Evolutionary conservation across 164 flowering plant genomes (phyloP).

Genomic region (grape (Vitis vinifera)): DNA sequence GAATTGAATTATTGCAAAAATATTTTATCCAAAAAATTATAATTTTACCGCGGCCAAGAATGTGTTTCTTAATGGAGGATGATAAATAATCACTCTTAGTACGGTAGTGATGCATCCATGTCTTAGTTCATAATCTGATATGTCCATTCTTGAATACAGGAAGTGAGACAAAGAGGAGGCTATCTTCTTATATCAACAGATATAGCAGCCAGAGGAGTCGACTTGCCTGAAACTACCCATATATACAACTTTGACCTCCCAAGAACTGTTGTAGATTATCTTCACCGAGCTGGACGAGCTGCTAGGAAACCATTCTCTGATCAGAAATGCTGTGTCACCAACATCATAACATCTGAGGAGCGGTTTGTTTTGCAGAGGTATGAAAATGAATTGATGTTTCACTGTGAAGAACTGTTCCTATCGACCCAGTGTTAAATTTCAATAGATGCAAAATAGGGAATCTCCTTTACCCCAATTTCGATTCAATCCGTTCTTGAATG

Average conservation of each 20-base stretch:
- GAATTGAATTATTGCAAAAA: not conserved
- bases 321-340: conserved; percentile 63
- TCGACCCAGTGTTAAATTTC: no score
- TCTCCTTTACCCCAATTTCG: no score
- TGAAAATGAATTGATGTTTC: conserved; percentile 81
- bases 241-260: conserved; percentile 94
- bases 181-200: conserved; percentile 88
- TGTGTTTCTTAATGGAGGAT: not conserved
- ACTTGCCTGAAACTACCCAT: conserved; percentile 90
- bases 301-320: conserved; percentile 89
- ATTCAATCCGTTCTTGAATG: no score
- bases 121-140: not conserved
- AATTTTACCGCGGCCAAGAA: not conserved
- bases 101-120: not conserved
- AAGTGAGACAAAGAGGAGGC: conserved; percentile 64
- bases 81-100: not conserved
- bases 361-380: conserved; percentile 76
- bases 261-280: conserved; percentile 73
- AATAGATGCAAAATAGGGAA: no score
- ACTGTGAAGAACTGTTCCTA: conserved; percentile 55
- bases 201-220: conserved; percentile 90
- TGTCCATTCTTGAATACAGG: conserved; percentile 38
- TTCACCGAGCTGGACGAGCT: conserved; percentile 96
- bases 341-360: conserved; percentile 62
- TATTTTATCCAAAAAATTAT: not conserved